Base-by-base conservation (phyloP, 768 basidiomycete genomes). In the Tulasnella sp. region DNA sequence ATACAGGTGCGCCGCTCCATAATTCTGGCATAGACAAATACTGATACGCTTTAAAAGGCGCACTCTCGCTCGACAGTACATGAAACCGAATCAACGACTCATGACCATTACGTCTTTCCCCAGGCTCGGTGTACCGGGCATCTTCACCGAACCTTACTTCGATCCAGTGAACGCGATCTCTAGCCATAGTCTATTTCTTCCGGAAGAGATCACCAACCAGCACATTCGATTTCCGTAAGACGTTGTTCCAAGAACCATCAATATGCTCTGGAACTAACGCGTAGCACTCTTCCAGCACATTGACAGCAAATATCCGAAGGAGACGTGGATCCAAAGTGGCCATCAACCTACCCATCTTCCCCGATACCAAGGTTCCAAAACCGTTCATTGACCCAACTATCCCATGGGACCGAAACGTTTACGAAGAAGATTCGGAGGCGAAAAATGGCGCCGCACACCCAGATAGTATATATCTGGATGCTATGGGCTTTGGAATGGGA, bases 401-500 rank as follows among this genome's bases (percentile, higher is more conserved):
- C 64, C 90, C 90, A 27, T 89, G 85, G 82, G 79, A 92, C 56
- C 81, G 93, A 52, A 72, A 78, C n/a, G 70, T 87, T 54, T 95
- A 89, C 66, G 75, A 84, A 21, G 95, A 94, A 68, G 91, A 96
- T 71, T 66, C 80, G 60, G 92, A 96, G 76, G 93, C 93, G 0
- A 88, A 84, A 72, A 78, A 83, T 63, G 93, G 94, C 1, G 91
- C 93, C 3, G 93, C 94, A 15, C 77, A 90, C 34, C 75, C 77
- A 30, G 84, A 95, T 69, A 94, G 98, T 71, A 89, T 99, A 64
- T 98, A 98, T 70, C 80, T 98, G 76, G 96, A 99, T 70, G 94
- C 96, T 8, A 98, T 98, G 96, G 95, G 94, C 27, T 99, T 99
- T 70, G 96, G 96, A 49, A 99, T 98, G 96, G 96, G 96, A 4